These are phyloP conservation scores for Oenanthe sinensis DNA, from an alignment of 129 eudicot genomes.

Conservation along the genomic window DNA sequence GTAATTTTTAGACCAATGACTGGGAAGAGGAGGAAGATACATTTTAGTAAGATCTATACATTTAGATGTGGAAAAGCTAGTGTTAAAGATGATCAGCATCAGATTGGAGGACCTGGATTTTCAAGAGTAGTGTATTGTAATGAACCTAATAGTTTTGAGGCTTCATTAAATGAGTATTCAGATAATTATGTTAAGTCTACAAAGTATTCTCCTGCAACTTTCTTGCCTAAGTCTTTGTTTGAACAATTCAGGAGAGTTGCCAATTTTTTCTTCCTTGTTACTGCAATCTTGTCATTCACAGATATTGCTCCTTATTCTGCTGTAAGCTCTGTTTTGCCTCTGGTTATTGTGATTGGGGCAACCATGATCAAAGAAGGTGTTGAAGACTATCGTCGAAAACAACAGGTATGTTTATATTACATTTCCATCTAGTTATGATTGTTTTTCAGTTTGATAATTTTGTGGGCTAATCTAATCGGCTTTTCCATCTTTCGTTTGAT, in stretches of 20 bases:
- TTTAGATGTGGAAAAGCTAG: constrained; percentile 54
- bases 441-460: not conserved
- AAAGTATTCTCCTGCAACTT: constrained; percentile 65
- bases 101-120: constrained; percentile 83
- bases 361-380: constrained; percentile 86
- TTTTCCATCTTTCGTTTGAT: not conserved
- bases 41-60: constrained; percentile 78
- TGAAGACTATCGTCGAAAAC: constrained; percentile 74
- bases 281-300: constrained; percentile 70
- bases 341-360: constrained; percentile 76
- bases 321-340: constrained; percentile 66
- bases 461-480: not conserved
- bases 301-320: constrained; percentile 73
- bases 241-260: constrained; percentile 99
- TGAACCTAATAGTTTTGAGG: constrained; percentile 48
- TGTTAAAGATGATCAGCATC: constrained; percentile 59
- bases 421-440: not conserved
- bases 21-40: constrained; percentile 41
- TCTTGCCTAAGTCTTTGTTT: constrained; percentile 81
- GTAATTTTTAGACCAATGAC: not conserved
- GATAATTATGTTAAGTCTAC: constrained; percentile 80
- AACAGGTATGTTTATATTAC: constrained; percentile 42
- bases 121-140: constrained; percentile 80
- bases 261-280: constrained; percentile 79
- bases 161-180: constrained; percentile 29